A percentile compares a stretch with the other conserved stretches of the same genome.
Conservation (phyloP, 768 basidiomycete genomes). For the Kwoniella heveanensis region DNA sequence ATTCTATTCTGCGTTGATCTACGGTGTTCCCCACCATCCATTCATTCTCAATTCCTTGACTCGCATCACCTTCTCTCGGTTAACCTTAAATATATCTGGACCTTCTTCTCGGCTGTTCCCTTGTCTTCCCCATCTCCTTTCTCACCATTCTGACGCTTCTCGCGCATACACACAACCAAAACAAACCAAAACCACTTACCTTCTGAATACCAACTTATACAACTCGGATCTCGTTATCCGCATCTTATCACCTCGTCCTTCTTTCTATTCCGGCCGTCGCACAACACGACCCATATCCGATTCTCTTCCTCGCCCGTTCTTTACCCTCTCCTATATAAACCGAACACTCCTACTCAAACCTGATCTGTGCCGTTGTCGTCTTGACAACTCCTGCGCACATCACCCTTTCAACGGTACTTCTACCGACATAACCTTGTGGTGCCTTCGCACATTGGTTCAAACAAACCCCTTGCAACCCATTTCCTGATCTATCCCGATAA, state of each 20-base stretch:
- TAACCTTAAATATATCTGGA: neutral
- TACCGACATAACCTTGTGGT: neutral
- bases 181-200: neutral
- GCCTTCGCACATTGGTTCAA: neutral
- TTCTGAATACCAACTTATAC: neutral
- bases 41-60: neutral
- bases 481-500: neutral
- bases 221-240: conserved; percentile 3
- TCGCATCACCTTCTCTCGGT: neutral
- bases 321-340: neutral
- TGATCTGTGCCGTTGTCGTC: conserved; percentile 10
- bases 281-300: neutral
- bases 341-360: neutral
- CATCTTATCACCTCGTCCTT: neutral
- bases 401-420: conserved; percentile 1
- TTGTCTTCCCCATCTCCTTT: neutral
- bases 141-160: too few species aligned
- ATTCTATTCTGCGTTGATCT: neutral
- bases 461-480: neutral
- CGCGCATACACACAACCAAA: conserved; percentile 5
- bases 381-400: conserved; percentile 4
- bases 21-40: neutral
- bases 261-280: conserved; percentile 17
- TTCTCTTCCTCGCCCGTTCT: neutral
- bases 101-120: neutral